These are phyloP conservation scores for Neopestalotiopsis sp. DNA, from an alignment of 2,329 filamentous ascomycete genomes.

Conservation along the genomic window DNA sequence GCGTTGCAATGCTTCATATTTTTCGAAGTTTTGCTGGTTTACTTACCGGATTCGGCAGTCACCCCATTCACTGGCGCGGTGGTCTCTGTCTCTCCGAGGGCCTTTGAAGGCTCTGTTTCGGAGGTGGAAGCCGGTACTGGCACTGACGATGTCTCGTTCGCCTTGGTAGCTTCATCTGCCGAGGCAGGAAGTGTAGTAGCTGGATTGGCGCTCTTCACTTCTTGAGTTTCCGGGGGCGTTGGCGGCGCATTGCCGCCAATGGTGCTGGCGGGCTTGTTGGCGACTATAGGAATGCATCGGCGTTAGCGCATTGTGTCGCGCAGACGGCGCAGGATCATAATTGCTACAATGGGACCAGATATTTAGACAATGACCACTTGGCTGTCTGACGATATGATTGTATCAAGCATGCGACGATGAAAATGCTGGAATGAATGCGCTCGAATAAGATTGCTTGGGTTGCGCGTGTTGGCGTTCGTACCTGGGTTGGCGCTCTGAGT, in stretches of 20 bases:
- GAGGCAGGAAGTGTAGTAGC: conserved; percentile 20
- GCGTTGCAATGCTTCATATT: not conserved
- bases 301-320: conserved; percentile 12
- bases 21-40: not conserved
- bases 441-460: not conserved
- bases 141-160: conserved; percentile 12
- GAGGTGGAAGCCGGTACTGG: conserved; percentile 5
- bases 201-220: conserved; percentile 26
- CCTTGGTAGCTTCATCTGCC: conserved; percentile 27
- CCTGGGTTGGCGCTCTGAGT: conserved; percentile 20
- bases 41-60: conserved; percentile 3
- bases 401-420: not conserved
- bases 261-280: conserved; percentile 17
- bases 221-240: conserved; percentile 26
- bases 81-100: conserved; percentile 8
- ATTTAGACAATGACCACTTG: conserved; percentile 7
- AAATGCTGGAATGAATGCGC: not conserved
- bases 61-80: not conserved
- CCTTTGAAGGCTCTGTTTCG: conserved; percentile 7
- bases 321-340: conserved; percentile 1
- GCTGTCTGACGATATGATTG: not conserved
- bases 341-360: not conserved
- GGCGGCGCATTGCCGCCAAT: conserved; percentile 15
- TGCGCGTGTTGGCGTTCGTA: conserved; percentile 16
- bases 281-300: not conserved